Percentiles rank a stretch among this genome's conserved stretches.
phyloP scores from a whole-genome alignment of 805 yeast genomes.

The Candida caryicola region DNA sequence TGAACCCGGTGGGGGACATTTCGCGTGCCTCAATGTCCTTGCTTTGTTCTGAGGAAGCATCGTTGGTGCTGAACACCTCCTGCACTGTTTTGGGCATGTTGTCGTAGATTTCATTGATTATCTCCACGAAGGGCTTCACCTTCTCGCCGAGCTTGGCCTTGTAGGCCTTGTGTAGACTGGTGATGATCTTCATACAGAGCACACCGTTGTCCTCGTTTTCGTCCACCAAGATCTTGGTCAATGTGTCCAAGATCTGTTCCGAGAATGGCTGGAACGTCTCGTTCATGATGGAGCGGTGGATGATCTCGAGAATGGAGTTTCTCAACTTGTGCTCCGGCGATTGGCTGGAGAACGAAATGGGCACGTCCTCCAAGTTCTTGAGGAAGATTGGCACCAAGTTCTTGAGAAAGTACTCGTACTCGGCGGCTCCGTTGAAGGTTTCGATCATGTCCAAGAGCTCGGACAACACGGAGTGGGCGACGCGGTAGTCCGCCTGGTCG shows the following conservation, averaged over 20 bases:
- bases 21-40: conserved; percentile 18
- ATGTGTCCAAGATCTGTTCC: conserved; percentile 51
- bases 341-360: conserved; percentile 63
- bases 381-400: conserved; percentile 69
- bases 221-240: conserved; percentile 56
- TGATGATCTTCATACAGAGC: conserved; percentile 80
- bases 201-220: conserved; percentile 98
- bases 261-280: conserved; percentile 77
- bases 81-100: conserved; percentile 75
- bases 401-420: conserved; percentile 73
- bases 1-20: conserved; percentile 40
- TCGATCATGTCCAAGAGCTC: conserved; percentile 88
- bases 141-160: conserved; percentile 63
- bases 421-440: conserved; percentile 74
- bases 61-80: conserved; percentile 51
- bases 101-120: conserved; percentile 72
- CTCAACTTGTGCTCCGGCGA: conserved; percentile 78
- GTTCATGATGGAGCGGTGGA: conserved; percentile 79
- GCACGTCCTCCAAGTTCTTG: conserved; percentile 60
- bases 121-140: conserved; percentile 74
- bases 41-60: conserved; percentile 8
- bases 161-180: conserved; percentile 82
- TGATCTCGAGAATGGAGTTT: conserved; percentile 69
- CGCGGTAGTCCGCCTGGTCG: conserved; percentile 52
- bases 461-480: conserved; percentile 66